Evolutionary conservation across 1,284 basidiomycete genomes (phyloP).

Genomic region (Malassezia dermatis): DNA sequence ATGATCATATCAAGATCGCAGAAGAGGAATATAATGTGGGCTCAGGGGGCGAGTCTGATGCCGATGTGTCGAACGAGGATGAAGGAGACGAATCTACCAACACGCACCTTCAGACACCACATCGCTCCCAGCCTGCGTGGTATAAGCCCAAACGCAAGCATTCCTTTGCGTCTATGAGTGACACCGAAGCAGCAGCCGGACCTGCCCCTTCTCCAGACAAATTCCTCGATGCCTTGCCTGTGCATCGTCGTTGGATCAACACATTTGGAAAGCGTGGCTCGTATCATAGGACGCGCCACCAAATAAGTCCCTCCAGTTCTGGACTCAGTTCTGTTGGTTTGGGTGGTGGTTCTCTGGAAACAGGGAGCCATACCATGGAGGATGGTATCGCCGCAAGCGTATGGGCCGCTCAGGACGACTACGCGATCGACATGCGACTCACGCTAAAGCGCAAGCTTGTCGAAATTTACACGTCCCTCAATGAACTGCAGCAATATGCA

Average conservation of each 20-base stretch:
- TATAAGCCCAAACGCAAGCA: neutral
- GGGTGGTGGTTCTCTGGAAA: constrained; percentile 18
- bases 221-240: neutral
- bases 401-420: constrained; percentile 73
- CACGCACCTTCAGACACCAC: neutral
- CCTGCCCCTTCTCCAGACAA: neutral
- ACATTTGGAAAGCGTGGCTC: constrained; percentile 13
- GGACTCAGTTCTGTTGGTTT: constrained; percentile 17
- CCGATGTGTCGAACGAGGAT: constrained; percentile 54
- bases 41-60: constrained; percentile 58
- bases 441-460: constrained; percentile 85
- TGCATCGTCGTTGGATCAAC: constrained; percentile 9
- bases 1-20: constrained; percentile 28
- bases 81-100: constrained; percentile 49
- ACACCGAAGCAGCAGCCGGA: constrained; percentile 1
- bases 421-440: constrained; percentile 76
- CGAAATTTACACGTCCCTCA: constrained; percentile 63
- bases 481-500: constrained; percentile 80
- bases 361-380: constrained; percentile 18
- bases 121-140: neutral
- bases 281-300: neutral
- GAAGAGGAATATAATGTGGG: constrained; percentile 26
- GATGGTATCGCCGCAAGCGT: constrained; percentile 46
- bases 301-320: neutral
- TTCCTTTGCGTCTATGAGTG: constrained; percentile 2